Evolutionary conservation across 2,329 filamentous ascomycete species (phyloP).

Genomic region (Pseudopithomyces maydicus): DNA sequence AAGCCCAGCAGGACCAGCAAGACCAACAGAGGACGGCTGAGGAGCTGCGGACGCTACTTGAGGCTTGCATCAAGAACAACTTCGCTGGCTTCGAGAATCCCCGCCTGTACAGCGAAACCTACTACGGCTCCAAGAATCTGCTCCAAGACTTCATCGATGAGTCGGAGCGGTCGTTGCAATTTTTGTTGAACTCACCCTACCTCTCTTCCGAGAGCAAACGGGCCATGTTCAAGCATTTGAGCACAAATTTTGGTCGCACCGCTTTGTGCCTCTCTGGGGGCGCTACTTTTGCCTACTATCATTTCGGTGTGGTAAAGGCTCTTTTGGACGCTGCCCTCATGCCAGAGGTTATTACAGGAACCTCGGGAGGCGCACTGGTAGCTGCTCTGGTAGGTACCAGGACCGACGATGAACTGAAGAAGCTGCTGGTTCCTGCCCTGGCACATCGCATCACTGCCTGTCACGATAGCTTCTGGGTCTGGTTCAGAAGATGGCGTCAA

Average conservation of each 20-base stretch:
- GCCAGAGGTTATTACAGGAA: conserved; percentile 94
- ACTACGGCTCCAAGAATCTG: conserved; percentile 94
- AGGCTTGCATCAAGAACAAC: conserved; percentile 96
- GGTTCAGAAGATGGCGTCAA: conserved; percentile 84
- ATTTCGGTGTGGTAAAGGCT: conserved; percentile 90
- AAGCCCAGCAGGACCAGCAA: conserved; percentile 58
- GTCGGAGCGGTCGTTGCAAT: conserved; percentile 69
- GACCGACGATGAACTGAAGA: conserved; percentile 87
- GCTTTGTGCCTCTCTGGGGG: conserved; percentile 92
- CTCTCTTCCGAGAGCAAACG: conserved; percentile 76
- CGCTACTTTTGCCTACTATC: conserved; percentile 94
- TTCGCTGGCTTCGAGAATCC: conserved; percentile 95
- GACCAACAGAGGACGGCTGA: conserved; percentile 62
- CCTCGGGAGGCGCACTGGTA: conserved; percentile 89
- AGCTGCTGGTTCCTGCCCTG: conserved; percentile 84
- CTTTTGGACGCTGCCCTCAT: conserved; percentile 83
- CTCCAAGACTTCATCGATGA: conserved; percentile 92
- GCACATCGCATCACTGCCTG: conserved; percentile 84
- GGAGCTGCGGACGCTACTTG: conserved; percentile 76
- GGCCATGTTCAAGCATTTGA: conserved; percentile 81
- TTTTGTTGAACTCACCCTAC: conserved; percentile 71
- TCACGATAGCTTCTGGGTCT: conserved; percentile 74
- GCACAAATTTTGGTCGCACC: conserved; percentile 89
- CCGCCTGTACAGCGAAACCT: conserved; percentile 94
- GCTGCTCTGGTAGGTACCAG: conserved; percentile 86